Evolutionary conservation across 768 basidiomycete genomes (phyloP).

Genomic region (Hypholoma sublateritium): DNA sequence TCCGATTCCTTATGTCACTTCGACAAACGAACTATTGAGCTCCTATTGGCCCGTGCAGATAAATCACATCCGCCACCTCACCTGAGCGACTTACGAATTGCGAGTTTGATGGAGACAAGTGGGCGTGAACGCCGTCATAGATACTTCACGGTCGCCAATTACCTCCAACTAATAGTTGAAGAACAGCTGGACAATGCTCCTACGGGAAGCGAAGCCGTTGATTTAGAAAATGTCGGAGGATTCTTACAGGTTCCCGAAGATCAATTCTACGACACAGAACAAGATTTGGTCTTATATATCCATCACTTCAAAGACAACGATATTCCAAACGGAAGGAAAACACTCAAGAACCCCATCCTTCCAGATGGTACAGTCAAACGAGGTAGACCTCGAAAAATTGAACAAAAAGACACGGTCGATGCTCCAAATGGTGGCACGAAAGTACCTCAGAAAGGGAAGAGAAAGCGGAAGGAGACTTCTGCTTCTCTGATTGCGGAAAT

Average conservation of each 20-base stretch:
- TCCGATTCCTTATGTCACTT: constrained; percentile 63
- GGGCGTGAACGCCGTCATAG: constrained; percentile 87
- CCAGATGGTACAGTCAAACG: constrained; percentile 55
- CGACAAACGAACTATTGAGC: constrained; percentile 80
- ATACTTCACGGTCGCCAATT: constrained; percentile 76
- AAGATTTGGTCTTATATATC: constrained; percentile 43
- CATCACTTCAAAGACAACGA: constrained; percentile 46
- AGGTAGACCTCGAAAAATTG: constrained; percentile 50
- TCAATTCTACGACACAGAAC: constrained; percentile 55
- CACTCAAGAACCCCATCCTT: constrained; percentile 46
- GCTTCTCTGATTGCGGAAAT: neutral
- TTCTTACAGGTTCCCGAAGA: constrained; percentile 45
- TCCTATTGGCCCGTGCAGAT: constrained; percentile 71
- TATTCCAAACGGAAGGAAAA: constrained; percentile 34
- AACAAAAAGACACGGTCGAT: constrained; percentile 15
- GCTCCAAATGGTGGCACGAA: neutral
- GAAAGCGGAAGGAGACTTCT: constrained; percentile 10
- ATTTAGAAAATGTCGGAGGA: constrained; percentile 51
- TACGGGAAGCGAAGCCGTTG: constrained; percentile 42
- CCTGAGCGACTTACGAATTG: constrained; percentile 68
- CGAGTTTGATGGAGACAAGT: constrained; percentile 74
- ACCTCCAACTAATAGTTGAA: constrained; percentile 56
- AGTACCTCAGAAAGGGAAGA: constrained; percentile 10
- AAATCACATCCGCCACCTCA: constrained; percentile 66
- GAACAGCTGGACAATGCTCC: constrained; percentile 62